Conservation (phyloP, 2,329 filamentous ascomycete genomes). For the Lecanicillium sp. region DNA sequence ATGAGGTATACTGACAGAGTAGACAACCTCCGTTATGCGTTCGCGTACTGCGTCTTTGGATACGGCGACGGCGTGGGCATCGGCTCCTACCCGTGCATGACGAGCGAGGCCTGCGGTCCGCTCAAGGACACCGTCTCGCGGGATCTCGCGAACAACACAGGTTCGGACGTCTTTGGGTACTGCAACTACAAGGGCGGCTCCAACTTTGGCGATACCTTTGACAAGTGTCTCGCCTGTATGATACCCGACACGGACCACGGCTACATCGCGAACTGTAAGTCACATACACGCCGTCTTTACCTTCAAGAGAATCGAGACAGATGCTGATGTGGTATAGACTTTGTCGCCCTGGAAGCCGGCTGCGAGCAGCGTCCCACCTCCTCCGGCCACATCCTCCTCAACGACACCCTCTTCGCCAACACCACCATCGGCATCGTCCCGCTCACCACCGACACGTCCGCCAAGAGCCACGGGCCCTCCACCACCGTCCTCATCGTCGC, state of each 20-base stretch:
- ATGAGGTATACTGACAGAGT: constrained; percentile 5
- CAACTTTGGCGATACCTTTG: constrained; percentile 27
- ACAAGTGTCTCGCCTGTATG: constrained; percentile 42
- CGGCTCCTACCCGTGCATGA: constrained; percentile 44
- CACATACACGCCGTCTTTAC: no score
- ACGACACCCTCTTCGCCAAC: constrained; percentile 38
- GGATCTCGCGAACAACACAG: constrained; percentile 31
- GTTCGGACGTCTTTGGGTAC: constrained; percentile 31
- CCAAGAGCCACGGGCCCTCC: background rate
- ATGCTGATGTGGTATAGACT: no score
- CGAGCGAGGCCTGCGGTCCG: constrained; percentile 43
- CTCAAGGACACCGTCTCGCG: constrained; percentile 36
- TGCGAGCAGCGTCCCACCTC: constrained; percentile 41
- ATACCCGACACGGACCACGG: constrained; percentile 34
- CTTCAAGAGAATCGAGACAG: no score
- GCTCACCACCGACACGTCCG: background rate
- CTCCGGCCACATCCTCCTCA: constrained; percentile 33
- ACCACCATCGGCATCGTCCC: constrained; percentile 4
- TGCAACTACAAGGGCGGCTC: constrained; percentile 36
- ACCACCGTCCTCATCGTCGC: constrained; percentile 34
- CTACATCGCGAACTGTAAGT: constrained; percentile 47
- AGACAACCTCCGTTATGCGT: constrained; percentile 50
- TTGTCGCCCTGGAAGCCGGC: constrained; percentile 46
- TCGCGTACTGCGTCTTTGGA: constrained; percentile 47
- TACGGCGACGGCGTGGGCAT: constrained; percentile 42